These are phyloP conservation scores for Suillus spraguei DNA, from an alignment of 768 basidiomycete genomes.

Conservation along the genomic window DNA sequence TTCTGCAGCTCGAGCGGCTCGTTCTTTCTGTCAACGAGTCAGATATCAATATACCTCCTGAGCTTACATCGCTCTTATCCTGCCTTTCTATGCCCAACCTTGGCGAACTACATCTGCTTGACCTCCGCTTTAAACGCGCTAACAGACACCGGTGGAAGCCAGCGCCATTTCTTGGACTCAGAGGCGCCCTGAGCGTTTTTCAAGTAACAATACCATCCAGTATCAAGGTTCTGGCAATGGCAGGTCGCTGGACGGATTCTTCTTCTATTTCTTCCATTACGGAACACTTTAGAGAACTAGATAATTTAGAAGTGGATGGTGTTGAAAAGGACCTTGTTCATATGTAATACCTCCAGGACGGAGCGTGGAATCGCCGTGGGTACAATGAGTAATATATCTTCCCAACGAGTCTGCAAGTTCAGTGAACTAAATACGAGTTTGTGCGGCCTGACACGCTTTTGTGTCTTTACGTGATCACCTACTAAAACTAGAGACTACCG, in stretches of 20 bases:
- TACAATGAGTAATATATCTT: too few species aligned
- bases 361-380: background rate
- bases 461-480: background rate
- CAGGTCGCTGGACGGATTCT: constrained; percentile 32
- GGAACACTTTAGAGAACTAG: constrained; percentile 13
- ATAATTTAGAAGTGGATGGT: background rate
- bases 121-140: constrained; percentile 29
- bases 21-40: constrained; percentile 51
- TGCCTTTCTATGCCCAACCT: constrained; percentile 53
- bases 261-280: constrained; percentile 17
- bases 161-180: background rate
- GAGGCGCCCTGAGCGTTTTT: background rate
- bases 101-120: constrained; percentile 48
- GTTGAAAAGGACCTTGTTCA: background rate
- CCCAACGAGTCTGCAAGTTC: too few species aligned
- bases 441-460: background rate
- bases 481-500: background rate
- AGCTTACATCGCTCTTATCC: constrained; percentile 54
- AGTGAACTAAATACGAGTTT: background rate
- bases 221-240: constrained; percentile 18
- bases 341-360: background rate
- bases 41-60: constrained; percentile 67
- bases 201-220: constrained; percentile 3
- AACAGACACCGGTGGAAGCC: constrained; percentile 1
- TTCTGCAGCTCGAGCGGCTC: constrained; percentile 51